Evolutionary conservation across 176 grass and related monocot genomes (phyloP).

Genomic region (Carex parvula): DNA sequence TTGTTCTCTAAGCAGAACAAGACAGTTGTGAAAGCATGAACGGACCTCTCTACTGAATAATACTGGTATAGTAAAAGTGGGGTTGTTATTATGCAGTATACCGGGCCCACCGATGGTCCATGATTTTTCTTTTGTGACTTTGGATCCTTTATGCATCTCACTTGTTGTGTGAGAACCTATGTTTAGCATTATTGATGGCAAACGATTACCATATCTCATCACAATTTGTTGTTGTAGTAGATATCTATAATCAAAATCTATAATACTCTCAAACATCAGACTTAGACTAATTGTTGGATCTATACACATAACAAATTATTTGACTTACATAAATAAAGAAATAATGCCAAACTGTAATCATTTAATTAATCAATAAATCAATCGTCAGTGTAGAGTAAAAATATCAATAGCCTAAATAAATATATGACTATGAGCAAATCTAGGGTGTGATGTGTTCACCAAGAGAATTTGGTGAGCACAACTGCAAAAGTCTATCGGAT

Average conservation of each 20-base stretch:
- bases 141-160: neutral
- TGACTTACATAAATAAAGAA: neutral
- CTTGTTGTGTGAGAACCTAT: neutral
- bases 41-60: neutral
- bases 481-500: too few species aligned
- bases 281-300: neutral
- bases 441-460: too few species aligned
- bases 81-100: neutral
- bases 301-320: neutral
- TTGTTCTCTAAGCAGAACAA: neutral
- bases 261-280: neutral
- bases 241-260: neutral
- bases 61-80: constrained; percentile 17
- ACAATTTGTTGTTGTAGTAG: neutral
- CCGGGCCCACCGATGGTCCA: neutral
- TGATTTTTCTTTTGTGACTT: neutral
- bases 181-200: too few species aligned
- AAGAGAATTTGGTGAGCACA: too few species aligned
- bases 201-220: too few species aligned
- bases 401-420: neutral
- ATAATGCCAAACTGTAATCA: neutral
- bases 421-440: neutral
- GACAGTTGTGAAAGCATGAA: neutral
- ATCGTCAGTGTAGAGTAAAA: neutral
- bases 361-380: neutral